Conservation (phyloP, 2,329 filamentous ascomycete genomes). For the Microsporum canis region DNA sequence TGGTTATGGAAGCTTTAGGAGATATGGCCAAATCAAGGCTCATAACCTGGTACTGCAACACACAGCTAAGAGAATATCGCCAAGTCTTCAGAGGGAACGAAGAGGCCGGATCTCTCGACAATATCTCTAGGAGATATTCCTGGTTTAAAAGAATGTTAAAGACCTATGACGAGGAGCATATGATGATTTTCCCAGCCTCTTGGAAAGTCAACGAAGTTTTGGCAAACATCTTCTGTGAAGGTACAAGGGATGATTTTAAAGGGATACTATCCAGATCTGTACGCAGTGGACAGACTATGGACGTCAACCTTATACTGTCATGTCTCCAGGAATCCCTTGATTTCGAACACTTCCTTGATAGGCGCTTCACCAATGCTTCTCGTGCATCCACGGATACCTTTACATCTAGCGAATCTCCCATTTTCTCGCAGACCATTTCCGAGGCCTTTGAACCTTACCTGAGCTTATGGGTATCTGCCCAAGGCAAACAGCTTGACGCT, state of each 20-base stretch:
- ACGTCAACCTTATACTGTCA: constrained; percentile 77
- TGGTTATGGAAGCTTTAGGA: constrained; percentile 89
- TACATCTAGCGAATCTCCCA: constrained; percentile 62
- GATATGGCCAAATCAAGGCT: constrained; percentile 72
- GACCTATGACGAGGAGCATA: constrained; percentile 88
- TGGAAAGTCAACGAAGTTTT: constrained; percentile 89
- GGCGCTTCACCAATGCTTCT: constrained; percentile 59
- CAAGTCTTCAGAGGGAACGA: constrained; percentile 94
- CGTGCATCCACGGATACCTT: constrained; percentile 82
- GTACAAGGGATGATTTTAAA: constrained; percentile 90
- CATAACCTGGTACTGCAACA: constrained; percentile 96
- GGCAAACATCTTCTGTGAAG: constrained; percentile 87
- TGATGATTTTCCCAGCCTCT: constrained; percentile 68
- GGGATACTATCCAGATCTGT: constrained; percentile 81
- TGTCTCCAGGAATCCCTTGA: constrained; percentile 93
- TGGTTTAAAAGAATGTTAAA: constrained; percentile 97
- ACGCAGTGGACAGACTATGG: constrained; percentile 66
- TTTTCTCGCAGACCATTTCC: constrained; percentile 83
- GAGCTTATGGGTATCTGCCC: constrained; percentile 92
- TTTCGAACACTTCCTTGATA: constrained; percentile 86
- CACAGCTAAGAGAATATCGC: constrained; percentile 85
- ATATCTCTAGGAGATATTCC: constrained; percentile 85
- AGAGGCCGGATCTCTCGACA: constrained; percentile 90
- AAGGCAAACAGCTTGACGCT: constrained; percentile 72
- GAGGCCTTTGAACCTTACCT: constrained; percentile 96